A percentile compares a stretch with the other conserved stretches of the same genome.
These are phyloP conservation scores for Vicia sativa DNA, from an alignment of 306 rosid genomes.

Conservation along the genomic window DNA sequence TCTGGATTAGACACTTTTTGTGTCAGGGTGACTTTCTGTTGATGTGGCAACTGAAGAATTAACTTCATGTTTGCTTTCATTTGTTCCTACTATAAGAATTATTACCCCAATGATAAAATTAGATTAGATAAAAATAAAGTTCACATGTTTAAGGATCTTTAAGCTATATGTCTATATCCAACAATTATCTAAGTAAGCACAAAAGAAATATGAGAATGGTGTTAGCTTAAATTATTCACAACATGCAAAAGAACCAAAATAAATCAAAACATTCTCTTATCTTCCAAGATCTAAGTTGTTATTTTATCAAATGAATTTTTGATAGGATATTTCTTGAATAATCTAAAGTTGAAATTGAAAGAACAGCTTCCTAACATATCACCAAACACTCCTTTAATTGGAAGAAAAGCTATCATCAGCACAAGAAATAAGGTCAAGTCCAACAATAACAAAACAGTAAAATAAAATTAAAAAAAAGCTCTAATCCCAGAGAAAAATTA, in stretches of 20 bases:
- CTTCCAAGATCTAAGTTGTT: not conserved
- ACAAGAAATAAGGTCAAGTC: not conserved
- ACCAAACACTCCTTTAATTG: too few species aligned
- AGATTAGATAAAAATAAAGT: too few species aligned
- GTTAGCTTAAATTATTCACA: conserved; percentile 2
- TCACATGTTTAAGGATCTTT: conserved; percentile 10
- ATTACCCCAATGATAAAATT: too few species aligned
- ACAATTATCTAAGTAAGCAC: conserved; percentile 9
- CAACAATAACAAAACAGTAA: conserved; percentile 11
- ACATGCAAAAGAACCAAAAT: conserved; percentile 43
- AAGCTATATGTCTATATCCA: conserved; percentile 17
- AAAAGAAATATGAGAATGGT: conserved; percentile 50
- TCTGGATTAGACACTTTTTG: too few species aligned
- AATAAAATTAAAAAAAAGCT: not conserved
- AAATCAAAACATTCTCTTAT: conserved; percentile 8
- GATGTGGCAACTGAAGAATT: too few species aligned
- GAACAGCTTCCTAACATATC: too few species aligned
- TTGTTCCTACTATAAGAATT: too few species aligned
- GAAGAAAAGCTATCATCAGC: not conserved
- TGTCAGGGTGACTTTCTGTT: too few species aligned
- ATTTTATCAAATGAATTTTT: conserved; percentile 1
- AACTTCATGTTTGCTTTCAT: too few species aligned
- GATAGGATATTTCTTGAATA: too few species aligned
- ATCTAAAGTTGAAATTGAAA: not conserved
- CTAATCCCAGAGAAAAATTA: not conserved